Base-by-base conservation (phyloP, 2,329 filamentous ascomycete species). In the Ilyonectria destructans region DNA sequence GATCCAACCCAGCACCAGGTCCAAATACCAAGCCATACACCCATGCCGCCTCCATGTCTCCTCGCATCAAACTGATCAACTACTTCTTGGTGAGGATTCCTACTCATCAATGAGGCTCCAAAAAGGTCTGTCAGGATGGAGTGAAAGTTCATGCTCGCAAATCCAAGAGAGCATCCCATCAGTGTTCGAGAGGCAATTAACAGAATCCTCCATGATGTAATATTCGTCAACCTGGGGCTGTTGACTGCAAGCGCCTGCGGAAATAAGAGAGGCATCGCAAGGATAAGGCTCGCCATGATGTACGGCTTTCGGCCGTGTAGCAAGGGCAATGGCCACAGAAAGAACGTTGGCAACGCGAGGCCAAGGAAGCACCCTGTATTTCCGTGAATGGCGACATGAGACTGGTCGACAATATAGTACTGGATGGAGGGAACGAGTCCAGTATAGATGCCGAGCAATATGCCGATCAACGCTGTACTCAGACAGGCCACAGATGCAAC, bases 381-480 rank as follows among this genome's bases (percentile, higher is more conserved):
- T 4, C 93, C 93, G 40, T 93, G 84, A 31, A 94, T 90, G 2
- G 90, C 86, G 67, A 88, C 85, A 74, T 94, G 92, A 51, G 88
- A 82, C 68, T 90, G 85, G 73, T 95, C 92, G 26, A 89, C 90
- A 70, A 95, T 88, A 74, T 90, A 91, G 78, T 94, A 94, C 77
- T 95, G 92, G 29, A 95, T 93, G 4, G 90, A 89, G n/a, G 93
- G 92, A 1, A 94, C 92, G 72, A 94, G 87, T 3, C 93, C 93
- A 62, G 92, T 91, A 77, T 95, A 96, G 23, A 95, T 92, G 1
- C 93, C 93, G 65, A 93, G 83, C 23, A 94, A 84, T 29, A 93
- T 82, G 0, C 93, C 93, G 52, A 95, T 85, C 61, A 94, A 83
- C 15, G 91, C 89, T 6, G 92, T 94, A 73, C 92, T 94, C 71